Conservation (phyloP, 176 grass and related monocot genomes). For the Phyllostachys edulis region DNA sequence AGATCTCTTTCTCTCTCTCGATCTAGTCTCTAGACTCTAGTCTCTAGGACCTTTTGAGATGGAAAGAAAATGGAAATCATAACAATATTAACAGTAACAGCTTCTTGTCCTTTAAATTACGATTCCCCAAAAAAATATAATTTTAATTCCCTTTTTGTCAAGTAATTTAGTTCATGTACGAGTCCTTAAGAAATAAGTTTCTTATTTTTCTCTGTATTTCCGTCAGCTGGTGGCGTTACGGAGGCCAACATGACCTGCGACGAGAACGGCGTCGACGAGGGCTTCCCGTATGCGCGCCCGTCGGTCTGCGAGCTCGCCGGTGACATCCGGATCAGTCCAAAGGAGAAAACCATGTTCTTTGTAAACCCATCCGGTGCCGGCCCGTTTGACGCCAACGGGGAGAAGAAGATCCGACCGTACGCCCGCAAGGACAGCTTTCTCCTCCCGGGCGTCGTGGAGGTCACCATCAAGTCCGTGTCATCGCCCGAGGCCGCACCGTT, state of each 20-base stretch:
- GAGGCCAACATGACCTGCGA: slow-evolving; percentile 58
- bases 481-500: slow-evolving; percentile 8
- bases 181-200: neutral
- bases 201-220: neutral
- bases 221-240: neutral
- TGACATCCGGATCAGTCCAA: slow-evolving; percentile 59
- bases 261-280: slow-evolving; percentile 61
- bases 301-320: slow-evolving; percentile 67
- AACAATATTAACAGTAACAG: neutral
- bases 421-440: slow-evolving; percentile 73
- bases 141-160: neutral
- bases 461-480: slow-evolving; percentile 59
- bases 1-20: neutral
- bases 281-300: slow-evolving; percentile 75
- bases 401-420: slow-evolving; percentile 61
- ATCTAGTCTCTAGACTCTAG: neutral
- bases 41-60: neutral
- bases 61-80: neutral
- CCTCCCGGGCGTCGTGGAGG: slow-evolving; percentile 62
- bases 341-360: slow-evolving; percentile 52
- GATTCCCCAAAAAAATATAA: neutral
- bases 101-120: neutral
- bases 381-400: slow-evolving; percentile 38
- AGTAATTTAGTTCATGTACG: neutral
- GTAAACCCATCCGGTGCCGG: slow-evolving; percentile 41